Conservation (phyloP, 2,329 filamentous ascomycete species). For the Fusarium virguliforme region DNA sequence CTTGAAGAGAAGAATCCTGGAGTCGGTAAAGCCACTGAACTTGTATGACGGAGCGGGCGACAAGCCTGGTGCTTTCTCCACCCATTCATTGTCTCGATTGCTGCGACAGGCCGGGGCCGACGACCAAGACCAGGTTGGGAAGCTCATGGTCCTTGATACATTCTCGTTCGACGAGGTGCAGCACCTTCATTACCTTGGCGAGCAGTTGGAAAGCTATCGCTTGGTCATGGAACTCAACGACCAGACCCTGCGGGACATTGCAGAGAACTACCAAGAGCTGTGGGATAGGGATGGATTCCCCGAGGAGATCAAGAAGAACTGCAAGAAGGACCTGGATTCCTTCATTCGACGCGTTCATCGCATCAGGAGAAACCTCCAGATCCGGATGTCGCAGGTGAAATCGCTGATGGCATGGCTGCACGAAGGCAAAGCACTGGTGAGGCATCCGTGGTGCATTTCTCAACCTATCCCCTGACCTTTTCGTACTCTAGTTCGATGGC, state of each 20-base stretch:
- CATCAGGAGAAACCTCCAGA: slow-evolving; percentile 24
- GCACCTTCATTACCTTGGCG: slow-evolving; percentile 17
- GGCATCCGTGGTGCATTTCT: background rate
- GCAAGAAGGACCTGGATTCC: background rate
- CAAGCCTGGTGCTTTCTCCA: background rate
- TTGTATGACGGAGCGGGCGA: background rate
- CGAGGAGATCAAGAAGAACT: background rate
- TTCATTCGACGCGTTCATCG: slow-evolving; percentile 25
- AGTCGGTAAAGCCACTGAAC: background rate
- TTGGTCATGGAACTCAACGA: slow-evolving; percentile 31
- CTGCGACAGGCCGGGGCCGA: background rate
- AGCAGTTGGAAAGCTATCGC: slow-evolving; percentile 17
- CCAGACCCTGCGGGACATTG: slow-evolving; percentile 19
- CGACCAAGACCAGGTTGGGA: background rate
- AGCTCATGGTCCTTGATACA: slow-evolving; percentile 17
- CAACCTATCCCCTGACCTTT: too few relatives aligned
- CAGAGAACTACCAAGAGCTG: slow-evolving; percentile 22
- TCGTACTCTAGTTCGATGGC: slow-evolving; percentile 40
- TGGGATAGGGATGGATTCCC: background rate
- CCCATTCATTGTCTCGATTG: background rate
- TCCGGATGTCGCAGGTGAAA: slow-evolving; percentile 18
- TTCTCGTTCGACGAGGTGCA: slow-evolving; percentile 30
- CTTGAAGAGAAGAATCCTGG: background rate
- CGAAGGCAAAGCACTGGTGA: slow-evolving; percentile 28
- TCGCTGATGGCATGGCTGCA: slow-evolving; percentile 19